Percentiles rank a stretch among this genome's conserved stretches.
Conservation (phyloP, 441 rosid genomes). For the California macrophylla region DNA sequence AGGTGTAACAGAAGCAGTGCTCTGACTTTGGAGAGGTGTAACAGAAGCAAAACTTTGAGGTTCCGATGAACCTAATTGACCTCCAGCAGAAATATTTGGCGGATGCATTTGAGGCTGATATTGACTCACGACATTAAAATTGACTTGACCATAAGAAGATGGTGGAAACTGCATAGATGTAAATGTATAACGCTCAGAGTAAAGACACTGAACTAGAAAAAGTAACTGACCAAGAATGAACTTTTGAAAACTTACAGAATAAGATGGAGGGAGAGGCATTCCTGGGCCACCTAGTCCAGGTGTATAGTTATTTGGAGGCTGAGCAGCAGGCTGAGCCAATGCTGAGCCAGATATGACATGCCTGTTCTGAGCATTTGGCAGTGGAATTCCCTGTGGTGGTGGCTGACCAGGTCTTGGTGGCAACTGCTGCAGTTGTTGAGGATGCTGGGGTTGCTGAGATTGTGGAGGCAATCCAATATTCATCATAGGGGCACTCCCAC, state of each 20-base stretch:
- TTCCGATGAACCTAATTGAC: conserved; percentile 36
- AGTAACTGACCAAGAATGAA: conserved; percentile 11
- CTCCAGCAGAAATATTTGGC: conserved; percentile 37
- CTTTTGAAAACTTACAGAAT: conserved; percentile 39
- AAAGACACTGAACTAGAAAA: conserved; percentile 10
- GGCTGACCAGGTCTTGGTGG: conserved; percentile 52
- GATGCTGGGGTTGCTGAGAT: conserved; percentile 48
- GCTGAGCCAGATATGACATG: conserved; percentile 38
- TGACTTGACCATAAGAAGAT: conserved; percentile 42
- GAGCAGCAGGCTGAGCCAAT: conserved; percentile 42
- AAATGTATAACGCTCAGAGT: conserved; percentile 17
- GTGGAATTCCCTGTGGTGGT: conserved; percentile 38
- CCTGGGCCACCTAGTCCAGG: conserved; percentile 50
- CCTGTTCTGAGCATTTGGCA: conserved; percentile 43
- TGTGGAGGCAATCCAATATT: conserved; percentile 60
- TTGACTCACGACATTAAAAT: conserved; percentile 30
- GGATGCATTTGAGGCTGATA: conserved; percentile 48
- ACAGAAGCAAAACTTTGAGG: conserved; percentile 33
- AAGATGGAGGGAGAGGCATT: conserved; percentile 45
- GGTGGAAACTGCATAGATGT: conserved; percentile 41
- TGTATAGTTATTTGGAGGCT: conserved; percentile 36
- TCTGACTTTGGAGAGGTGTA: conserved; percentile 24
- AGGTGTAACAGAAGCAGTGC: conserved; percentile 7
- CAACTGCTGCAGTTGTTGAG: conserved; percentile 49
- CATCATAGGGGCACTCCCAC: conserved; percentile 42